A percentile compares a stretch with the other conserved stretches of the same genome.
Conservation (phyloP, 805 yeast genomes). For the Scheffersomyces spartinae region DNA sequence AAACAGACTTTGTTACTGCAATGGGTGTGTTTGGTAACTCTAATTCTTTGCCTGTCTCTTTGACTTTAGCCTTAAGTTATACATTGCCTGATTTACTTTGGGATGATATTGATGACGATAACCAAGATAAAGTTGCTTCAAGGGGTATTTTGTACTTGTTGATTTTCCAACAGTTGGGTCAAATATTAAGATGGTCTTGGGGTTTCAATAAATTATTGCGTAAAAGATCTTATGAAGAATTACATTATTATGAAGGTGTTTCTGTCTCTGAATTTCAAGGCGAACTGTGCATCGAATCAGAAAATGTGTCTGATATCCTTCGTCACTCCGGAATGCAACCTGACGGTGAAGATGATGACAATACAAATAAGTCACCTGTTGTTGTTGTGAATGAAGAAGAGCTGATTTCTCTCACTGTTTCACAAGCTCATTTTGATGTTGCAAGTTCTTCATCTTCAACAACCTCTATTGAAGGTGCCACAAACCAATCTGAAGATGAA, state of each 20-base stretch:
- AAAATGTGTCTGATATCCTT: too few species aligned
- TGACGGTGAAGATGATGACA: too few species aligned
- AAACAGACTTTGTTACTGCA: constrained; percentile 85
- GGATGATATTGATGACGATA: constrained; percentile 61
- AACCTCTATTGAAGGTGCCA: too few species aligned
- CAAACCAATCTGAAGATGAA: too few species aligned
- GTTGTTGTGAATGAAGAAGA: too few species aligned
- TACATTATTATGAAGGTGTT: constrained; percentile 11
- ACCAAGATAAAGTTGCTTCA: constrained; percentile 59
- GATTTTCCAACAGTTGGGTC: constrained; percentile 76
- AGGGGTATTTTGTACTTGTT: constrained; percentile 66
- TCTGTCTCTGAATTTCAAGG: too few species aligned
- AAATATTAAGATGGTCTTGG: constrained; percentile 79
- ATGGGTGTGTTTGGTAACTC: constrained; percentile 97
- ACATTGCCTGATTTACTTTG: constrained; percentile 66
- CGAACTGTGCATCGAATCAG: too few species aligned
- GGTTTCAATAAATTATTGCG: constrained; percentile 64
- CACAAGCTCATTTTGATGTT: too few species aligned
- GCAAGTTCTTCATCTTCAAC: too few species aligned
- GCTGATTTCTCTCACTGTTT: too few species aligned
- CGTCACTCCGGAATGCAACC: too few species aligned
- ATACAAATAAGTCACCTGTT: too few species aligned
- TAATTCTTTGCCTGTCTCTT: constrained; percentile 86
- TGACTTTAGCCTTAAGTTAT: constrained; percentile 68
- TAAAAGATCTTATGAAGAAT: constrained; percentile 32